Conservation (phyloP, 129 eudicot species). For the carrot (Daucus carota) region DNA sequence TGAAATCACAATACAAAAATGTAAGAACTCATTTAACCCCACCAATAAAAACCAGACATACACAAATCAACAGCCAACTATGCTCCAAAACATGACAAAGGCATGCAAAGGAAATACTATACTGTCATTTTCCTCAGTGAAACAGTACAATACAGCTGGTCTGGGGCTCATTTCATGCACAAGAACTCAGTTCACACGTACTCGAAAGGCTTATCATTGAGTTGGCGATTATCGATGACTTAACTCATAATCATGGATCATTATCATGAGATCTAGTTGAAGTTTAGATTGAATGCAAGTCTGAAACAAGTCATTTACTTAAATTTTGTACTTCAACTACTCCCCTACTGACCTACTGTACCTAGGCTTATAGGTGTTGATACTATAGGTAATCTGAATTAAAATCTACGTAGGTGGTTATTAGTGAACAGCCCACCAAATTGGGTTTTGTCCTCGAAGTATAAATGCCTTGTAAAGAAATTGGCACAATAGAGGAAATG, state of each 20-base stretch:
- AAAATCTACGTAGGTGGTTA: not conserved
- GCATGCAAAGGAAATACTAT: not conserved
- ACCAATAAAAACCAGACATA: slow-evolving; percentile 1
- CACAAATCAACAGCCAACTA: not conserved
- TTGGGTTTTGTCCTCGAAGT: slow-evolving; percentile 3
- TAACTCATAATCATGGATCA: not conserved
- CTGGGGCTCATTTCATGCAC: slow-evolving; percentile 3
- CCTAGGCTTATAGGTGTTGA: not conserved
- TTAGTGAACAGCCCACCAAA: not conserved
- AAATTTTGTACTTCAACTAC: not conserved
- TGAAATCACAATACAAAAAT: not conserved
- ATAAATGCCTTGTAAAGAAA: not conserved
- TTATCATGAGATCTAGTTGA: not conserved
- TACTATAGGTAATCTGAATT: slow-evolving; percentile 7
- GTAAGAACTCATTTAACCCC: not conserved
- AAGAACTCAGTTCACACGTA: not conserved
- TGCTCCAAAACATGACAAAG: not conserved
- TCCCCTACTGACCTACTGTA: not conserved
- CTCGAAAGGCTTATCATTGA: not conserved
- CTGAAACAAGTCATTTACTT: not conserved
- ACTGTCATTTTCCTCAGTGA: not conserved
- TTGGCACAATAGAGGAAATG: slow-evolving; percentile 4
- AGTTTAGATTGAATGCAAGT: not conserved
- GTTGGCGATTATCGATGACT: not conserved
- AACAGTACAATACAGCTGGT: slow-evolving; percentile 5